Percentiles rank a stretch among this genome's conserved stretches.
Evolutionary conservation across 441 rosid species (phyloP).

Genomic region (Arabidopsis hybrid): DNA sequence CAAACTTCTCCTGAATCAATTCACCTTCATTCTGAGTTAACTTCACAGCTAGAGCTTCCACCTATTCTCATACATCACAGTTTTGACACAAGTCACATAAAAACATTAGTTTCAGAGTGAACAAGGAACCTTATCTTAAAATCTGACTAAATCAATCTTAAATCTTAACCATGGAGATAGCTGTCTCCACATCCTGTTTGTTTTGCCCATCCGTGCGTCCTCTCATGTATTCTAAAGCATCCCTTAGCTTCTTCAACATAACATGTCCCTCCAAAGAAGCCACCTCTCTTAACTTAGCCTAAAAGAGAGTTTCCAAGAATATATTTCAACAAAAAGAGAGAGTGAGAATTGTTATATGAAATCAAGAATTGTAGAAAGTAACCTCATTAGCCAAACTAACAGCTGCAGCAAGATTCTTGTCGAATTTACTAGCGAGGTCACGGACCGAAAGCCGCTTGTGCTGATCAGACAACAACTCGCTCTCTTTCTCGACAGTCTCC

Average conservation of each 20-base stretch:
- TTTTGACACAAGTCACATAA: not conserved
- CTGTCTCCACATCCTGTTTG: conserved; percentile 96
- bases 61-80: conserved; percentile 46
- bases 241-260: conserved; percentile 96
- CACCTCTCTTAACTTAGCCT: conserved; percentile 88
- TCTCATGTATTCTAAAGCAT: conserved; percentile 93
- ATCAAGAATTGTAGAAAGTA: conserved; percentile 17
- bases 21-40: conserved; percentile 92
- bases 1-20: conserved; percentile 81
- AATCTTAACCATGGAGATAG: conserved; percentile 86
- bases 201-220: conserved; percentile 83
- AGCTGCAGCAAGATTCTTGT: conserved; percentile 89
- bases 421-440: conserved; percentile 95
- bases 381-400: conserved; percentile 90
- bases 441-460: conserved; percentile 97
- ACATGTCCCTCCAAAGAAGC: conserved; percentile 99
- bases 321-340: not conserved
- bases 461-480: conserved; percentile 74
- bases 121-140: not conserved
- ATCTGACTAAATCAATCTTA: not conserved
- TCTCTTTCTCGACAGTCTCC: conserved; percentile 88
- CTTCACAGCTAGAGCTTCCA: conserved; percentile 83
- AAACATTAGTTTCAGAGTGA: conserved; percentile 2
- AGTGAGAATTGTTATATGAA: not conserved
- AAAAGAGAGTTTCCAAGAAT: conserved; percentile 9